phyloP scores from a whole-genome alignment of 768 basidiomycete species.

The Gloeostereum incarnatum region DNA sequence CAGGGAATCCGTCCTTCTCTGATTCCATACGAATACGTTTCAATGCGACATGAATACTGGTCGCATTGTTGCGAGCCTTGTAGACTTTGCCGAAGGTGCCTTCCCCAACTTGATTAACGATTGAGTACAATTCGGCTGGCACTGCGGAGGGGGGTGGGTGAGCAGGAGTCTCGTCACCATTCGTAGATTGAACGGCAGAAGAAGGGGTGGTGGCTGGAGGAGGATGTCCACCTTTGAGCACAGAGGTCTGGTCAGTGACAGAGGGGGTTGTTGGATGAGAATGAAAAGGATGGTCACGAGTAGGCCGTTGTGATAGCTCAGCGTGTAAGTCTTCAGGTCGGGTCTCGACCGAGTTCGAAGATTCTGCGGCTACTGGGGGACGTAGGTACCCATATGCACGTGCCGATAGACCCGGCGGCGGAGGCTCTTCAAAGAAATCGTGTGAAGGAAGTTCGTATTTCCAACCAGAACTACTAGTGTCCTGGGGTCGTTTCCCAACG shows the following conservation, averaged over 20 bases:
- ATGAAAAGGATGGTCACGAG: background rate
- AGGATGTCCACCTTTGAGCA: background rate
- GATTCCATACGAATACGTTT: slow-evolving; percentile 98
- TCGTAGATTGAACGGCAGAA: background rate
- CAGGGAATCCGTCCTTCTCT: slow-evolving; percentile 96
- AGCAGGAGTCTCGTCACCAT: background rate
- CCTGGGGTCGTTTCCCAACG: no score
- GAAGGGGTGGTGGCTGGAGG: background rate
- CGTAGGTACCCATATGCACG: background rate
- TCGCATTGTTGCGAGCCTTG: slow-evolving; percentile 45
- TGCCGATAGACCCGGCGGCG: background rate
- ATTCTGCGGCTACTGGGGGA: background rate
- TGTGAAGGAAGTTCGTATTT: background rate
- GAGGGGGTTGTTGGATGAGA: background rate
- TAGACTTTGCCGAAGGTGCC: slow-evolving; percentile 68
- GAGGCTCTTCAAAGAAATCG: background rate
- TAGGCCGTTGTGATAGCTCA: background rate
- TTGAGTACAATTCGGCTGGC: slow-evolving; percentile 61
- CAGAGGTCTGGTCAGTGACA: background rate
- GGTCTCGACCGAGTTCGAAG: background rate
- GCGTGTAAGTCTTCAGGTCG: slow-evolving; percentile 1
- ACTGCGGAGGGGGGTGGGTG: background rate
- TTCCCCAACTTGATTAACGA: slow-evolving; percentile 92
- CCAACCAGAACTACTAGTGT: background rate
- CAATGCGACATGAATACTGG: slow-evolving; percentile 75